phyloP scores from a whole-genome alignment of 306 rosid species.

The Acacia crassicarpa region DNA sequence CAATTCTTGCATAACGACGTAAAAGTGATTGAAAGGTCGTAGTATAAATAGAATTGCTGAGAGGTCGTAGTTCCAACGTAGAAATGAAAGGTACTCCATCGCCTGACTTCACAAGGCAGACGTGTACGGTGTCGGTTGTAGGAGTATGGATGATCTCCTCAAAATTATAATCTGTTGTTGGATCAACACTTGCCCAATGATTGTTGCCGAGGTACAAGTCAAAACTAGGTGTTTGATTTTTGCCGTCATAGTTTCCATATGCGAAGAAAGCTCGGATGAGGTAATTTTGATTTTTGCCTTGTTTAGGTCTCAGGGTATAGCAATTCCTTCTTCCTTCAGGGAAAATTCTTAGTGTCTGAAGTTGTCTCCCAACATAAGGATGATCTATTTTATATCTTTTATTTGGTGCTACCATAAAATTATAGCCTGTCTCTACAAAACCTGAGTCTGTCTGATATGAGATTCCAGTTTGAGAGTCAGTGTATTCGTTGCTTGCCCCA shows the following conservation, averaged over 20 bases:
- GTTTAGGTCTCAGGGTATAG: slow-evolving; percentile 37
- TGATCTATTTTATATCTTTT: rapidly evolving
- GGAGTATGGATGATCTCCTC: slow-evolving; percentile 36
- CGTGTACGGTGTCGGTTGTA: slow-evolving; percentile 8
- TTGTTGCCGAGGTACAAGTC: slow-evolving; percentile 45
- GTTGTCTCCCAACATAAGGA: neutral
- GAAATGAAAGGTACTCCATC: slow-evolving; percentile 19
- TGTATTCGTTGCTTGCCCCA: neutral
- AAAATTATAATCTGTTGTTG: rapidly evolving
- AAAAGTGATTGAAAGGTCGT: neutral
- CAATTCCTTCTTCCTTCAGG: slow-evolving; percentile 46
- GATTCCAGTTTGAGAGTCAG: neutral
- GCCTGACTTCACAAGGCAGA: slow-evolving; percentile 41
- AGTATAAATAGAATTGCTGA: slow-evolving; percentile 21
- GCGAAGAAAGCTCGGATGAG: slow-evolving; percentile 44
- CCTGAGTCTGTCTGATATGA: neutral
- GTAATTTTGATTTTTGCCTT: slow-evolving; percentile 29
- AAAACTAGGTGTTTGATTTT: slow-evolving; percentile 29
- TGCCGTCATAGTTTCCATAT: slow-evolving; percentile 43
- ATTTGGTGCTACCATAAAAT: neutral
- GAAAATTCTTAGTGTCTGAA: neutral
- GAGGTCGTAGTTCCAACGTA: slow-evolving; percentile 37
- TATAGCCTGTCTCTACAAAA: neutral
- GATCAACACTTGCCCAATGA: slow-evolving; percentile 24
- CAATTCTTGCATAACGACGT: neutral